Base-by-base conservation (phyloP, 73 alveolate species). In the Symbiodinium pilosum region DNA sequence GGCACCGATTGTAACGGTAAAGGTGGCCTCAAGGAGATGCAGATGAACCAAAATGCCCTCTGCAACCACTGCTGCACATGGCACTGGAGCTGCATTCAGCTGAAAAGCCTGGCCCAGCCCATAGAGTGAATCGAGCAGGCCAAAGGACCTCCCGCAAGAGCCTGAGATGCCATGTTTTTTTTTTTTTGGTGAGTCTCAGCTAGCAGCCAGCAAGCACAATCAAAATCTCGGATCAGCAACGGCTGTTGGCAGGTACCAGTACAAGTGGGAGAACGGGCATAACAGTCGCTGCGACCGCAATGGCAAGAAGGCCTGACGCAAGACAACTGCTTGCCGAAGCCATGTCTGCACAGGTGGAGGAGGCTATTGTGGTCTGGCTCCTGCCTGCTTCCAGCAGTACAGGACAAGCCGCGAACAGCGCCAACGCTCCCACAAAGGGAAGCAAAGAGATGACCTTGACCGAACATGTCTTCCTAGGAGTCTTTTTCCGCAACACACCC, bases 31-130 rank as follows among this genome's bases (percentile, higher is more conserved):
- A 6, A 12, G n/a, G 44, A n/a, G 30, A 64, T 1, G 59, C n/a
- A n/a, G n/a, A n/a, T n/a, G n/a, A n/a, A n/a, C n/a, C n/a, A n/a
- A n/a, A n/a, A n/a, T n/a, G n/a, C n/a, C n/a, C n/a, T n/a, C n/a
- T n/a, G n/a, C n/a, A n/a, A n/a, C n/a, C n/a, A n/a, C n/a, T n/a
- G n/a, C n/a, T n/a, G n/a, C n/a, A n/a, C n/a, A n/a, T n/a, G n/a
- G n/a, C n/a, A n/a, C n/a, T n/a, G n/a, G n/a, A n/a, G n/a, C 30
- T 52, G 12, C 71, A 52, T 21, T 16, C 30, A 6, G 77, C n/a
- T n/a, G n/a, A n/a, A n/a, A n/a, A n/a, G n/a, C 94, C 94, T 87
- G 94, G 85, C 94, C 94, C 69, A 87, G 43, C 3, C 94, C 94
- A 30, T 39, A 87, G 20, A 87, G 85, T 84, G 86, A 54, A 32